Base-by-base conservation (phyloP, 805 yeast species). In the Ogataea salicorniae region DNA sequence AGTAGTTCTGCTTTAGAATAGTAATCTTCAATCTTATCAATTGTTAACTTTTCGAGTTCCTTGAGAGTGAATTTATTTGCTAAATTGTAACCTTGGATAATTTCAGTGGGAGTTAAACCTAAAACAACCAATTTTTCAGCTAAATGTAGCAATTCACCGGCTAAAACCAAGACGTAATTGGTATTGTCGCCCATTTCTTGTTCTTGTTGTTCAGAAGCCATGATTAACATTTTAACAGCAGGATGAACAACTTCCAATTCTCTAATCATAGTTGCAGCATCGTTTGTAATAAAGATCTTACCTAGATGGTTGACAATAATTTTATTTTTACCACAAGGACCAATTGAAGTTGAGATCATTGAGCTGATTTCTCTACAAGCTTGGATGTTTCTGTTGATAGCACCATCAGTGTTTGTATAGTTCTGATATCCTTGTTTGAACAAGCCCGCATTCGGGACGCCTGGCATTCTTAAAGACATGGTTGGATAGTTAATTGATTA, bases 131-230 rank as follows among this genome's bases (percentile, higher is more conserved):
- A 74, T 64, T 87, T 88, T 67, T 91, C 97, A 43, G 96, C 88
- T 57, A 87, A 81, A 60, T 81, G 84, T 54, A 94, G 76, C 48
- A 94, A 72, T 66, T 94, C 98, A 46, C 98, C 98, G 23, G 97
- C 97, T 52, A 94, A 76, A 35, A 92, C 80, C 57, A 94, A 78
- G 38, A 94, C 98, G 53, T 91, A 77, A 68, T 92, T 94, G 22
- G 97, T 87, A 60, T 87, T 88, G 69, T 94, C 99, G 51, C 99
- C 99, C 89, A 92, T 86, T 73, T 92, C 99, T 58, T 81, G 79
- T 66, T 94, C 96, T 71, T 94, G 99, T 72, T 94, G 99, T 65
- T 92, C 87, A 14, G 95, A 82, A 18, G 98, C 96, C 97, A 90
- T 90, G 46, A 92, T 94, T 52, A 94, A 77, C 41, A 94, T 81